These are phyloP conservation scores for Tylopilus plumbeoviolaceoides DNA, from an alignment of 768 basidiomycete genomes.

Conservation along the genomic window DNA sequence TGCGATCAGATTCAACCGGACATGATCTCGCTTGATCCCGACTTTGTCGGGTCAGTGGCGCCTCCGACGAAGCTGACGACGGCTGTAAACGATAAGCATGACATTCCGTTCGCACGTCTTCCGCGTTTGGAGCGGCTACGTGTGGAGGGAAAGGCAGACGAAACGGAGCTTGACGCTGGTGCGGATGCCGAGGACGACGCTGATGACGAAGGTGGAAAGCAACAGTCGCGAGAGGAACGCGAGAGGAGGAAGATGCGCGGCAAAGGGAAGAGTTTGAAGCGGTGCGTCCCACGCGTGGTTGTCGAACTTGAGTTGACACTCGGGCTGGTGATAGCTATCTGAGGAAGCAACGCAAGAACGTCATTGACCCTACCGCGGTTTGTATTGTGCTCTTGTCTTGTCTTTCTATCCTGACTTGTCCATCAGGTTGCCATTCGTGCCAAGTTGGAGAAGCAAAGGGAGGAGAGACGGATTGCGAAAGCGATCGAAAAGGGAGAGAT, in stretches of 20 bases:
- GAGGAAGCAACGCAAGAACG: constrained; percentile 91
- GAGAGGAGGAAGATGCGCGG: constrained; percentile 85
- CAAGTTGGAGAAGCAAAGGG: constrained; percentile 58
- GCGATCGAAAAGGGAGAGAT: constrained; percentile 32
- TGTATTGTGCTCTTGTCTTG: constrained; percentile 16
- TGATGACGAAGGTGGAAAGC: constrained; percentile 31
- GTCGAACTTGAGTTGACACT: background rate
- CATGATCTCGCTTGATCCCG: constrained; percentile 81
- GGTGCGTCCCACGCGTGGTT: constrained; percentile 35
- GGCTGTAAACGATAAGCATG: constrained; percentile 39
- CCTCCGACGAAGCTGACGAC: constrained; percentile 58
- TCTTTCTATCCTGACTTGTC: background rate
- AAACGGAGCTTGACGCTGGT: constrained; percentile 45
- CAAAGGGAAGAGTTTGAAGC: constrained; percentile 80
- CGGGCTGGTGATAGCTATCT: constrained; percentile 45
- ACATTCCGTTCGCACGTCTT: constrained; percentile 64
- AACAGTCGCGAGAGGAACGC: constrained; percentile 25
- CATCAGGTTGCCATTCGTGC: constrained; percentile 56
- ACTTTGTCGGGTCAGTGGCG: constrained; percentile 68
- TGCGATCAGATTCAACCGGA: constrained; percentile 76
- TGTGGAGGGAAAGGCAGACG: constrained; percentile 71
- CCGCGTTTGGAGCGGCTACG: constrained; percentile 63
- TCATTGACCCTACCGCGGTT: constrained; percentile 80
- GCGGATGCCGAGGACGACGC: constrained; percentile 31
- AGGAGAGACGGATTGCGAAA: constrained; percentile 38